Base-by-base conservation (phyloP, 257 asterid genomes). In the Galeopsis tetrahit region DNA sequence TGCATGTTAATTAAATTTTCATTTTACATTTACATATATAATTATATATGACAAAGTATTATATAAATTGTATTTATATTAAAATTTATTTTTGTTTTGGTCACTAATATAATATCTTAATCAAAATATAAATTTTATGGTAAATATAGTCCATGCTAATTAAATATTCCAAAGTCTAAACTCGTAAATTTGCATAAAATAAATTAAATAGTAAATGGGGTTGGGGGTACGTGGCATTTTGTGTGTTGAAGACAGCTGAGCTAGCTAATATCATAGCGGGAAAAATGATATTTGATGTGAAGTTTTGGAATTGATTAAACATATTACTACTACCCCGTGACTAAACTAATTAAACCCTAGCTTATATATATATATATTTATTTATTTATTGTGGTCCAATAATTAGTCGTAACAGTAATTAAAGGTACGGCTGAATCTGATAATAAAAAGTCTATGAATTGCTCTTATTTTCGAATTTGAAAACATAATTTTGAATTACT, bases 181-280 rank as follows among this genome's bases (percentile, higher is more conserved):
- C 28, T 21, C 28, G 28, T 21, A 21, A 21, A 21, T 21, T 21
- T 21, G 28, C 28, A 21, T 0, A 21, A 21, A 21, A 21, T 21
- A 21, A 21, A 21, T 46, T 46, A 59, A 5, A 7, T 46, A 11
- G 64, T 4, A 9, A 4, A 3, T n/a, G 64, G 10, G 28, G 0
- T 2, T 34, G 53, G 68, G 77, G 68, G 35, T 72, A 81, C 84
- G 85, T 83, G 88, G 78, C 84, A 17, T 33, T 57, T 56, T 58
- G 32, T 6, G 40, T 21, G 66, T 83, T 48, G 81, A 73, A 56
- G 80, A 78, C 89, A 85, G 86, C 90, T n/a, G n/a, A 85, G 86
- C 28, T 21, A 21, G 28, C 28, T 21, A 21, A 21, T 21, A 21
- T 21, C 28, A 21, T 21, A 21, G 28, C 28, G 28, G 52, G 75